Evolutionary conservation across 148 eudicot species (phyloP), one percentile per base, ranked within the genome.

Genomic region (Agrostemma githago): DNA sequence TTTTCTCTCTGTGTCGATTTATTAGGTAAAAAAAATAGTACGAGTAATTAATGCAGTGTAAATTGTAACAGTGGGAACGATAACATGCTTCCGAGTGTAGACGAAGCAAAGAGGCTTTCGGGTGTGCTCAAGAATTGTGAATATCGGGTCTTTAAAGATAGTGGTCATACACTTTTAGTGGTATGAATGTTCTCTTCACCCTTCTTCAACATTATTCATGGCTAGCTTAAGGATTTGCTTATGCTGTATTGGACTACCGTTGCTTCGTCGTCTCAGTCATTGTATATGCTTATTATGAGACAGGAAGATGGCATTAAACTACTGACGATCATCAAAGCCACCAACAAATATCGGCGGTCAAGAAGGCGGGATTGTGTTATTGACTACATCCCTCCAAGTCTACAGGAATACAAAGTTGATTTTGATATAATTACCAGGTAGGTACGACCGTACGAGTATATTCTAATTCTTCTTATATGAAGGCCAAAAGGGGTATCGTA

Each of bases 281-380:
- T 17, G n/a, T 6, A 11, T 6, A 11, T 68, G 70, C 39, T 26
- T 34, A 62, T 78, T 4, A 62, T 77, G 68, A 20, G 84, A 87
- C 90, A 95, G 99, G 99, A 95, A 86, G 96, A 92, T 80, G 94
- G 94, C 39, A 84, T 95, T 76, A 89, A 89, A 83, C 85, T 95
- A 53, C 79, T 95, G 78, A 85, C 88, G 11, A 74, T 90, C 58
- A 89, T 95, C 71, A 95, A 85, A 84, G 91, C 84, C 59, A 87
- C 88, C 21, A 62, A 66, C 73, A 94, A 76, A 63, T 95, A 95
- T 64, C 96, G 99, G 34, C 92, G 85, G 61, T 90, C 97, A 20
- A 81, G 76, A 62, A 89, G 78, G 79, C 77, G 75, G 72, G 89
- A 95, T 79, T 80, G 73, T 76, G 83, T 95, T 66, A 62, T 4